These are phyloP conservation scores for Nemania diffusa DNA, from an alignment of 2,329 filamentous ascomycete genomes.

Conservation along the genomic window DNA sequence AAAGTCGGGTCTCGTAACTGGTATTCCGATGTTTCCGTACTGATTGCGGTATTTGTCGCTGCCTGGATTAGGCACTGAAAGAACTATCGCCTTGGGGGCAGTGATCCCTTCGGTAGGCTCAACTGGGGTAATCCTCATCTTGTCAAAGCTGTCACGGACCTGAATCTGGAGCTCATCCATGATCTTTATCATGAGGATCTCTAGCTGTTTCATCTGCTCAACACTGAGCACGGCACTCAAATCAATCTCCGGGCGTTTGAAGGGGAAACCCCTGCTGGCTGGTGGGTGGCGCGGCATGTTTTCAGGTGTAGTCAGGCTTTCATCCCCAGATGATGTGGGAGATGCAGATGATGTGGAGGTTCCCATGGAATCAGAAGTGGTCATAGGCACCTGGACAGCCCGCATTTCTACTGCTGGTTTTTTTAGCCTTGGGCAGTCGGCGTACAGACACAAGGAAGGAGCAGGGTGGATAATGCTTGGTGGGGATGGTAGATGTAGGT, in stretches of 20 bases:
- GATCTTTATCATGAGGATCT: conserved; percentile 62
- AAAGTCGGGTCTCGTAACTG: conserved; percentile 38
- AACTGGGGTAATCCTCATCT: conserved; percentile 51
- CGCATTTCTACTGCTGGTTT: conserved; percentile 17
- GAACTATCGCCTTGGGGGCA: conserved; percentile 45
- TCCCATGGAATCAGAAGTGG: conserved; percentile 30
- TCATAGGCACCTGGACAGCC: conserved; percentile 3
- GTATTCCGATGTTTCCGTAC: conserved; percentile 43
- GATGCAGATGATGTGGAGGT: conserved; percentile 19
- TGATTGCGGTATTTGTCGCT: conserved; percentile 46
- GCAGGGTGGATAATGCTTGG: conserved; percentile 1
- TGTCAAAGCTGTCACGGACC: conserved; percentile 64
- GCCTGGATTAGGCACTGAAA: conserved; percentile 51
- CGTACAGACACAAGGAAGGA: conserved; percentile 9
- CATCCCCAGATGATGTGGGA: conserved; percentile 42
- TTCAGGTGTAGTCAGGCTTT: conserved; percentile 37
- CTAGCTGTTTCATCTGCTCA: conserved; percentile 63
- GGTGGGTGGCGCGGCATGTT: conserved; percentile 37
- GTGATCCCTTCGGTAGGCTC: conserved; percentile 42
- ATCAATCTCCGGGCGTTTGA: conserved; percentile 59
- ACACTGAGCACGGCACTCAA: conserved; percentile 60
- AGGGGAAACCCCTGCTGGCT: conserved; percentile 40
- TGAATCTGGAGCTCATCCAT: conserved; percentile 66
- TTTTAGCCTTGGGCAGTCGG: neutral
- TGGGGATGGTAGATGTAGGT: neutral